Evolutionary conservation across 176 grass and related monocot genomes (phyloP).

Genomic region (Pontederia crassipes): DNA sequence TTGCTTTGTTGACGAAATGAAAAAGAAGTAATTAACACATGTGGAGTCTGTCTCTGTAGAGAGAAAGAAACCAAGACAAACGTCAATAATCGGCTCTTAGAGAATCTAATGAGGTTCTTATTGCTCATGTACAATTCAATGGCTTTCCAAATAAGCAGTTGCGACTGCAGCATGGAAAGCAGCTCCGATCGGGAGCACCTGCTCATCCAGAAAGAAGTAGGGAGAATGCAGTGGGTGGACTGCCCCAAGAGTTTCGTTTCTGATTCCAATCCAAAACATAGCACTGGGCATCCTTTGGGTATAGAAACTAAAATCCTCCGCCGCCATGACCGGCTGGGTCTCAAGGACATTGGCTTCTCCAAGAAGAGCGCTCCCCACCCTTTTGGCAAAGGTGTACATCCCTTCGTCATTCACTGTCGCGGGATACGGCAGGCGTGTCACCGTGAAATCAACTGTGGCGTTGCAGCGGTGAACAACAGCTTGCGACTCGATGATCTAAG

Average conservation of each 20-base stretch:
- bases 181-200: conserved; percentile 41
- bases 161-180: conserved; percentile 55
- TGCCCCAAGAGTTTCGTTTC: not conserved
- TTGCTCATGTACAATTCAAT: too few species aligned
- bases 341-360: conserved; percentile 35
- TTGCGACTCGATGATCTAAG: conserved; percentile 44
- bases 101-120: too few species aligned
- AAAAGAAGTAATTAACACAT: too few species aligned
- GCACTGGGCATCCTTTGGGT: conserved; percentile 33
- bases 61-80: too few species aligned
- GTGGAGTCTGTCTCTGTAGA: too few species aligned
- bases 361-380: conserved; percentile 37
- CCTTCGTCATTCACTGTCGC: conserved; percentile 40
- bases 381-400: conserved; percentile 36
- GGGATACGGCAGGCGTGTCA: conserved; percentile 40
- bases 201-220: conserved; percentile 43
- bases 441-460: conserved; percentile 45
- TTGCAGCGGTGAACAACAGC: conserved; percentile 41
- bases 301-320: conserved; percentile 73
- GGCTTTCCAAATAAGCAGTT: conserved; percentile 35
- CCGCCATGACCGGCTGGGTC: conserved; percentile 10
- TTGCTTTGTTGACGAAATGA: too few species aligned
- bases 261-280: conserved; percentile 38
- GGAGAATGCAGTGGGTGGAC: conserved; percentile 34
- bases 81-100: too few species aligned